Evolutionary conservation across 306 rosid species (phyloP), one percentile per base, ranked within the genome.

Genomic region (Glycyrrhiza uralensis): DNA sequence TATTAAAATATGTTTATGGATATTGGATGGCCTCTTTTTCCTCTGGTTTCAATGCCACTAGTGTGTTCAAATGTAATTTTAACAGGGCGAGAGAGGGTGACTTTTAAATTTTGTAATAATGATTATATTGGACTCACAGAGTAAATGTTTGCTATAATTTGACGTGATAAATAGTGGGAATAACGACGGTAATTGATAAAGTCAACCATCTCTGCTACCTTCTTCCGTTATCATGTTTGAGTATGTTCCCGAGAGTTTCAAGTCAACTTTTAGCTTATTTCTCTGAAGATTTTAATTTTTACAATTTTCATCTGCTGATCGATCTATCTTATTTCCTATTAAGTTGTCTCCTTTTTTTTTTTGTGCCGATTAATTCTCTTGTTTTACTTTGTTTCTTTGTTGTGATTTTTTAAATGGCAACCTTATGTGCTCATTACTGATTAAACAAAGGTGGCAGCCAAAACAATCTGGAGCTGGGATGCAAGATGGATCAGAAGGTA

Each of bases 401-500:
- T 68, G 41, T 52, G 1, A 60, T n/a, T 71, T 41, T 69, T 66
- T 58, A 69, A 78, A 81, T 58, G 73, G 50, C 70, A 91, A 83
- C 42, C 90, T 86, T 64, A 85, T 83, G 67, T 81, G 82, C 59
- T 81, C 67, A 52, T 81, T 66, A 78, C 85, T 90, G 87, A 84
- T 81, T 72, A 67, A 79, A 64, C 76, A 68, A 84, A 90, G 98
- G 97, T 89, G 96, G 96, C 89, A 82, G 86, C 89, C 91, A 35
- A 87, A 88, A 72, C 60, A 72, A 71, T 45, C 87, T 5, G 74
- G 77, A 24, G 24, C 42, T 24, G 79, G 81, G 41, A 45, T 65
- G 30, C 79, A 79, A 72, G 86, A 79, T 61, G 89, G 83, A 79
- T 66, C 80, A 13, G 83, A 89, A 77, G 97, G 97, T 74, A 58